phyloP scores from a whole-genome alignment of 139 green algal genomes.

The Eudorina sp. region DNA sequence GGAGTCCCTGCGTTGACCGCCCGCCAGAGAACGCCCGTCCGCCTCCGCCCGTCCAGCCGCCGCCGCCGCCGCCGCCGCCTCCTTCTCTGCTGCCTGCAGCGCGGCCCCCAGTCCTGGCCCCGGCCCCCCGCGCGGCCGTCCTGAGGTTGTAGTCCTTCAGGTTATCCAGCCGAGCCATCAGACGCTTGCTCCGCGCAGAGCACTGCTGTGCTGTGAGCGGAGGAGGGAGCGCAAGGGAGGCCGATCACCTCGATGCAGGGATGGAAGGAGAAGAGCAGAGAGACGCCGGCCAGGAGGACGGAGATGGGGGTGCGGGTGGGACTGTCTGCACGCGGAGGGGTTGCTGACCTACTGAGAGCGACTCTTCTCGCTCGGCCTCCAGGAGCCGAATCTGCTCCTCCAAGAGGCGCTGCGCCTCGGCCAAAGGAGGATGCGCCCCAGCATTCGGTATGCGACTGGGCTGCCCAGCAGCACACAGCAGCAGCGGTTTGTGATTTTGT shows the following conservation, averaged over 20 bases:
- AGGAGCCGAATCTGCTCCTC: not conserved
- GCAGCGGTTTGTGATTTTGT: too few relatives aligned
- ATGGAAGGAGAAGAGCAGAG: not conserved
- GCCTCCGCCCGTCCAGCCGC: too few relatives aligned
- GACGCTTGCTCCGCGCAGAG: constrained; percentile 3
- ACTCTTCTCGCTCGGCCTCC: constrained; percentile 1
- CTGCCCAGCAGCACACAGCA: too few relatives aligned
- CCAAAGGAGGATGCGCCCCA: not conserved
- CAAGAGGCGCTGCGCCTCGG: not conserved
- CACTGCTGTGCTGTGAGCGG: not conserved
- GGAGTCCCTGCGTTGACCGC: too few relatives aligned
- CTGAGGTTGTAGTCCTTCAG: not conserved
- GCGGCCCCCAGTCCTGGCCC: not conserved
- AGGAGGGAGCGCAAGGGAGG: too few relatives aligned
- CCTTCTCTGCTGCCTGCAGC: too few relatives aligned
- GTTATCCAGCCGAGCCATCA: not conserved
- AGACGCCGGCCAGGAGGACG: not conserved
- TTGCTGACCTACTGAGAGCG: not conserved
- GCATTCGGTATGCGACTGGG: too few relatives aligned
- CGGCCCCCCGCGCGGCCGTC: too few relatives aligned
- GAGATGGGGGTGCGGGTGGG: not conserved
- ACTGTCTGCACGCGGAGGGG: not conserved
- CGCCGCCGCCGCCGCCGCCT: too few relatives aligned
- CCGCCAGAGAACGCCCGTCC: too few relatives aligned
- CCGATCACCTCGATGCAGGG: too few relatives aligned